These are phyloP conservation scores for Penicillium janthinellum DNA, from an alignment of 2,329 filamentous ascomycete species.

Conservation along the genomic window DNA sequence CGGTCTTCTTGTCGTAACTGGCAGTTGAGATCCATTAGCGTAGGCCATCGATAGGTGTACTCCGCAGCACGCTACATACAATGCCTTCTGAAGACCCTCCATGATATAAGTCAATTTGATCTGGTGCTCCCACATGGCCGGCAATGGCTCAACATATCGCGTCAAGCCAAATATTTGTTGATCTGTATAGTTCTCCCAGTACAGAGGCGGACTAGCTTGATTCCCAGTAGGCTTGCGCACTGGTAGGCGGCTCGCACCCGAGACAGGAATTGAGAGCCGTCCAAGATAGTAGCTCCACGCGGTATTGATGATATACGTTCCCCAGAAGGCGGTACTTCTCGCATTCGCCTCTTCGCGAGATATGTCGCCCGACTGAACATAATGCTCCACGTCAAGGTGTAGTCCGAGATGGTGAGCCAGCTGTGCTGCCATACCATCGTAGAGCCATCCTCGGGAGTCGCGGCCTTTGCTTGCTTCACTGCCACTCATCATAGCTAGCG, in stretches of 20 bases:
- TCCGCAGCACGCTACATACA: constrained; percentile 7
- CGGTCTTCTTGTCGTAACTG: constrained; percentile 14
- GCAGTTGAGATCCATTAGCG: background rate
- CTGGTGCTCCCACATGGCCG: constrained; percentile 18
- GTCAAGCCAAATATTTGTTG: background rate
- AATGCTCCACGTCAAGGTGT: constrained; percentile 22
- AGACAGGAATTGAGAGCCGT: constrained; percentile 15
- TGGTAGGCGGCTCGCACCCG: constrained; percentile 12
- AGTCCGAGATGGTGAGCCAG: constrained; percentile 38
- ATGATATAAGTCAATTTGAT: constrained; percentile 17
- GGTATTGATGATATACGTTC: constrained; percentile 32
- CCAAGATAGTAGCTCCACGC: constrained; percentile 23
- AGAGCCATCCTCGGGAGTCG: constrained; percentile 44
- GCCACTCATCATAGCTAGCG: constrained; percentile 41
- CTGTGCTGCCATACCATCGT: constrained; percentile 40
- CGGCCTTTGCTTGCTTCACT: constrained; percentile 39
- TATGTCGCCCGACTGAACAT: constrained; percentile 27
- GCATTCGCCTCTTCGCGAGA: constrained; percentile 29
- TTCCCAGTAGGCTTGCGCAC: constrained; percentile 9
- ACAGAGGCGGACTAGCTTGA: background rate
- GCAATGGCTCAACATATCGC: constrained; percentile 12
- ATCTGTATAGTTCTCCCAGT: constrained; percentile 3
- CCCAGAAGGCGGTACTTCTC: constrained; percentile 35
- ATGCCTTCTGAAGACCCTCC: constrained; percentile 17
- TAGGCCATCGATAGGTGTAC: too few relatives aligned